A percentile compares a stretch with the other conserved stretches of the same genome.
Conservation (phyloP, 2,329 filamentous ascomycete species). For the Pyrenophora graminea region DNA sequence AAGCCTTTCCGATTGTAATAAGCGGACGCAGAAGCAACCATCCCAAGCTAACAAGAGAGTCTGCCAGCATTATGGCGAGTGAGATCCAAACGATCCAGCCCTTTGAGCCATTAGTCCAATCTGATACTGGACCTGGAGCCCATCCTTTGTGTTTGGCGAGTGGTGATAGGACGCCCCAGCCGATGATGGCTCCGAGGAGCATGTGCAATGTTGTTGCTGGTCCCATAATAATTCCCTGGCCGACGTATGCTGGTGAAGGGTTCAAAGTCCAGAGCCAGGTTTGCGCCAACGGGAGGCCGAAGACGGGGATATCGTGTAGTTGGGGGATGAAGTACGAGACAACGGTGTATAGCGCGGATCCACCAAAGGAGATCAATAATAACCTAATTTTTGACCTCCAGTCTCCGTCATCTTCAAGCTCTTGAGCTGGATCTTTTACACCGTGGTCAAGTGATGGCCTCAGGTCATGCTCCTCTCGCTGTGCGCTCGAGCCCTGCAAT, state of each 20-base stretch:
- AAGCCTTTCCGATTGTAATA: slow-evolving; percentile 52
- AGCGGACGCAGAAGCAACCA: slow-evolving; percentile 73
- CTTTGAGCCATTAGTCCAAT: slow-evolving; percentile 93
- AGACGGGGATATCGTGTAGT: slow-evolving; percentile 82
- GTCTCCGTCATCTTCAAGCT: slow-evolving; percentile 49
- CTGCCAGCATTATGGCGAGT: slow-evolving; percentile 93
- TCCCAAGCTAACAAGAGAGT: slow-evolving; percentile 84
- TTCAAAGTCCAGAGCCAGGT: slow-evolving; percentile 96
- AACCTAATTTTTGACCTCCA: slow-evolving; percentile 67
- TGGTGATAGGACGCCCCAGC: slow-evolving; percentile 90
- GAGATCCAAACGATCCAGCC: slow-evolving; percentile 99
- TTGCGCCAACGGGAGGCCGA: slow-evolving; percentile 73
- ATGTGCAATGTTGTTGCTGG: slow-evolving; percentile 94
- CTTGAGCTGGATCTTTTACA: slow-evolving; percentile 24
- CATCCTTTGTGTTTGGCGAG: slow-evolving; percentile 83
- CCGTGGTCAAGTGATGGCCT: slow-evolving; percentile 22
- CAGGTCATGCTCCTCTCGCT: slow-evolving; percentile 28
- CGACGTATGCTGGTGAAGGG: slow-evolving; percentile 94
- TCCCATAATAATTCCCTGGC: slow-evolving; percentile 98
- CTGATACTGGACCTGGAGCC: slow-evolving; percentile 83
- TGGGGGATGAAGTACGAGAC: slow-evolving; percentile 88
- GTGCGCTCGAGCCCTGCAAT: slow-evolving; percentile 30
- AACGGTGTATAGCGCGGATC: slow-evolving; percentile 69
- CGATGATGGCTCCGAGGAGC: slow-evolving; percentile 84
- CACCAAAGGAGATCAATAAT: slow-evolving; percentile 62